These are phyloP conservation scores for Saccharomycopsis hybrid DNA, from an alignment of 1,139 yeast species.

Conservation along the genomic window DNA sequence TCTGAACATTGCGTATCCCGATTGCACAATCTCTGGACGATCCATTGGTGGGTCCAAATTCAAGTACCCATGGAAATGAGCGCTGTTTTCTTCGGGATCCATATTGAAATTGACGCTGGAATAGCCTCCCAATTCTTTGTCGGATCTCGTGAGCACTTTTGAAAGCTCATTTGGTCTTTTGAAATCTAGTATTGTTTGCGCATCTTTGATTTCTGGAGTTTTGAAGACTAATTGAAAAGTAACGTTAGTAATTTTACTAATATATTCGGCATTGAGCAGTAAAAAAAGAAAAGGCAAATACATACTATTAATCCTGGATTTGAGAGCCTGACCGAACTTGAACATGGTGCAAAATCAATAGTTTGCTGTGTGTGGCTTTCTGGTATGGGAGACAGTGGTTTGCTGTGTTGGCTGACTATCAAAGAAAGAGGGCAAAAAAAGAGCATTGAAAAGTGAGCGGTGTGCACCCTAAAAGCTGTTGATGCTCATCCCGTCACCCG, in stretches of 20 bases:
- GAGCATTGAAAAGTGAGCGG: too few relatives aligned
- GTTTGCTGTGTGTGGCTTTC: background rate
- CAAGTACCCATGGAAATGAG: slow-evolving; percentile 64
- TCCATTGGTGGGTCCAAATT: slow-evolving; percentile 70
- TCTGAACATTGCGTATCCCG: slow-evolving; percentile 87
- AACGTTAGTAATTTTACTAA: background rate
- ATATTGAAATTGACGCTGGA: slow-evolving; percentile 54
- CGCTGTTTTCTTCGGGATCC: slow-evolving; percentile 31
- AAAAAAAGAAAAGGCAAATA: background rate
- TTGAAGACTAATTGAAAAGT: slow-evolving; percentile 15
- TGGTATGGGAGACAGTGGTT: too few relatives aligned
- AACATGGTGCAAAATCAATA: slow-evolving; percentile 1
- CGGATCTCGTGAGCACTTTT: slow-evolving; percentile 55
- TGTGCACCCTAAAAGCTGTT: too few relatives aligned
- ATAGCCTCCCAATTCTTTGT: slow-evolving; percentile 71
- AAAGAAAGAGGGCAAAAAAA: too few relatives aligned
- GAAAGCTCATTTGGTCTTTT: slow-evolving; percentile 39
- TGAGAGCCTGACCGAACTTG: slow-evolving; percentile 4
- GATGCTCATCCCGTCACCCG: too few relatives aligned
- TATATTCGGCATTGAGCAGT: too few relatives aligned
- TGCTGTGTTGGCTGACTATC: too few relatives aligned
- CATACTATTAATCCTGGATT: slow-evolving; percentile 10
- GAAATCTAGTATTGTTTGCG: slow-evolving; percentile 47
- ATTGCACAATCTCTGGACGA: slow-evolving; percentile 58
- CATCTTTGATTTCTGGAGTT: slow-evolving; percentile 26